A percentile compares a stretch with the other conserved stretches of the same genome.
Evolutionary conservation across 495 filamentous ascomycete genomes (phyloP).

Genomic region (Neurospora terricola): DNA sequence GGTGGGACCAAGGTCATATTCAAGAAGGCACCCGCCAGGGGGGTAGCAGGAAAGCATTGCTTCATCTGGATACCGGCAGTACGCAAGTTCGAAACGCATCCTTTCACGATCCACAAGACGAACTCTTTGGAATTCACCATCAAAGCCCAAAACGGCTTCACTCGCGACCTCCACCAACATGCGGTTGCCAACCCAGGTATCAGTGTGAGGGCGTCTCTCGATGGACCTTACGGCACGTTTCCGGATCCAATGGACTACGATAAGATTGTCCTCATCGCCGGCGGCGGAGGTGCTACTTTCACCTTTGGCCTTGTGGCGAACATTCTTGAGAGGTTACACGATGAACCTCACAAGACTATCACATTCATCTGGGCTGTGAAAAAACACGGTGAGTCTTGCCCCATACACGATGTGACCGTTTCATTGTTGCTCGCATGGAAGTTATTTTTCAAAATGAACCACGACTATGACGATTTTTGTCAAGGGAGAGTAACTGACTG

Average conservation of each 20-base stretch:
- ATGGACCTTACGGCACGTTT: conserved; percentile 50
- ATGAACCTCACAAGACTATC: conserved; percentile 34
- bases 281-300: conserved; percentile 50
- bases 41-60: conserved; percentile 47
- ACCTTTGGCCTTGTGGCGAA: conserved; percentile 45
- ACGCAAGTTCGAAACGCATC: conserved; percentile 47
- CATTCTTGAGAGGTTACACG: conserved; percentile 33
- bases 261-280: conserved; percentile 48
- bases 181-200: conserved; percentile 39
- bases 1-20: conserved; percentile 47
- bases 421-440: background rate
- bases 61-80: conserved; percentile 53
- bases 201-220: conserved; percentile 39
- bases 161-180: conserved; percentile 40
- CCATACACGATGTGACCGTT: background rate
- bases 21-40: conserved; percentile 32
- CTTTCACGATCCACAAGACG: conserved; percentile 49
- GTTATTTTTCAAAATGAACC: background rate
- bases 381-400: conserved; percentile 31
- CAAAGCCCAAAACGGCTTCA: conserved; percentile 47
- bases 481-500: background rate
- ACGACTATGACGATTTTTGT: background rate
- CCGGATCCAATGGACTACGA: conserved; percentile 47
- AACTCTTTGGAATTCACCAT: conserved; percentile 45
- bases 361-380: conserved; percentile 47